Evolutionary conservation across 2,329 filamentous ascomycete species (phyloP).

Genomic region (Beauveria bassiana): DNA sequence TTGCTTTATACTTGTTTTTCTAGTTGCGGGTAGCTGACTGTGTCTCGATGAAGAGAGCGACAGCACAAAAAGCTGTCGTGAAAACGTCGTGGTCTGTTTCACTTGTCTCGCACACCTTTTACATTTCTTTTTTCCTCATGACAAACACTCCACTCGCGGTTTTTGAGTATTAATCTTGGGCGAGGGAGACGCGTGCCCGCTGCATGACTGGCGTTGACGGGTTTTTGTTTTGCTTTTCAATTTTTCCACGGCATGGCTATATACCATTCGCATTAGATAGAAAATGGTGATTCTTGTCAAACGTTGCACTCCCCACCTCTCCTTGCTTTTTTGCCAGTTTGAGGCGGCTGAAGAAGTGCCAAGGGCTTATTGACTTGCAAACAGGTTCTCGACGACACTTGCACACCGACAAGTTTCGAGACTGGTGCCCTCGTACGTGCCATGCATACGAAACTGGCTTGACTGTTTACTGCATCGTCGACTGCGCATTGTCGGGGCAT

Average conservation of each 20-base stretch:
- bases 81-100: not conserved
- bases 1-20: not conserved
- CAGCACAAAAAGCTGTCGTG: not conserved
- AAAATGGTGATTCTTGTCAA: not conserved
- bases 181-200: not conserved
- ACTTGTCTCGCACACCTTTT: not conserved
- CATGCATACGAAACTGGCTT: too few species aligned
- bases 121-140: not conserved
- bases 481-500: too few species aligned
- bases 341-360: not conserved
- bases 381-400: too few species aligned
- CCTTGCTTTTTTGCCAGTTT: not conserved
- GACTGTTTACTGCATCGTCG: too few species aligned
- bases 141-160: conserved; percentile 1
- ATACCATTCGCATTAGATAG: conserved; percentile 1
- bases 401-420: too few species aligned
- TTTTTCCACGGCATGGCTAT: not conserved
- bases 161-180: not conserved
- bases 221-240: not conserved
- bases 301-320: not conserved
- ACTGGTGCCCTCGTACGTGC: too few species aligned
- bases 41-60: not conserved
- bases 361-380: too few species aligned
- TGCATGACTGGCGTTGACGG: conserved; percentile 8
- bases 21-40: not conserved